phyloP scores from a whole-genome alignment of 2,329 filamentous ascomycete species.

The Sclerotiophoma versabilis region DNA sequence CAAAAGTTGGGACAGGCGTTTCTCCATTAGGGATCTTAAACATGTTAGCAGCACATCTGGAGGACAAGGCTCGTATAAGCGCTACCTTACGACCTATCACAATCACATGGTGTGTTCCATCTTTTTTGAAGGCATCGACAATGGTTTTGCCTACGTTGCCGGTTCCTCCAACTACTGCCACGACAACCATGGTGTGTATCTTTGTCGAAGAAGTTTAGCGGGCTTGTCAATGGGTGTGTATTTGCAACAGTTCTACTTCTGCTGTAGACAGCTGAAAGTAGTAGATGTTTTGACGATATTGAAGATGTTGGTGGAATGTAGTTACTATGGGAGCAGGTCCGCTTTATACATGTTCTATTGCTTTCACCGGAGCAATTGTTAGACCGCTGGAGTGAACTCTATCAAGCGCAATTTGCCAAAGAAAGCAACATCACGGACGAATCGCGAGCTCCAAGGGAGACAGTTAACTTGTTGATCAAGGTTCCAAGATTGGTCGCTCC shows the following conservation, averaged over 20 bases:
- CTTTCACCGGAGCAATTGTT: not conserved
- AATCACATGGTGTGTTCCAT: slow-evolving; percentile 49
- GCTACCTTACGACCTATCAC: slow-evolving; percentile 53
- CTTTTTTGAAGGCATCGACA: slow-evolving; percentile 52
- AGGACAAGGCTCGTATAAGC: not conserved
- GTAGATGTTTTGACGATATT: not conserved
- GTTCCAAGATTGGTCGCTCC: too few relatives aligned
- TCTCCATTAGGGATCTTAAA: slow-evolving; percentile 12
- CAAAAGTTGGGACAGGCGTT: slow-evolving; percentile 14
- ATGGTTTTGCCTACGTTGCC: slow-evolving; percentile 57
- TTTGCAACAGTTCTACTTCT: not conserved
- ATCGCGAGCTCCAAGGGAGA: not conserved
- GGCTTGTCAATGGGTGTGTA: not conserved
- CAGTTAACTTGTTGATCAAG: not conserved
- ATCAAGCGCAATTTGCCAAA: not conserved
- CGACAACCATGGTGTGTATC: slow-evolving; percentile 43
- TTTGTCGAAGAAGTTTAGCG: too few relatives aligned
- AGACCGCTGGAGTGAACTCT: not conserved
- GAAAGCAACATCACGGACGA: not conserved
- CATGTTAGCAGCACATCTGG: not conserved
- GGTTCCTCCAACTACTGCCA: slow-evolving; percentile 58
- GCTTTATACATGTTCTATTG: not conserved
- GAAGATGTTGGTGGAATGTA: not conserved
- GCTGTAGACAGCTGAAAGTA: too few relatives aligned
- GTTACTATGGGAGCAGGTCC: not conserved